phyloP scores from a whole-genome alignment of 2,329 filamentous ascomycete genomes.

The Podosphaera xanthii region DNA sequence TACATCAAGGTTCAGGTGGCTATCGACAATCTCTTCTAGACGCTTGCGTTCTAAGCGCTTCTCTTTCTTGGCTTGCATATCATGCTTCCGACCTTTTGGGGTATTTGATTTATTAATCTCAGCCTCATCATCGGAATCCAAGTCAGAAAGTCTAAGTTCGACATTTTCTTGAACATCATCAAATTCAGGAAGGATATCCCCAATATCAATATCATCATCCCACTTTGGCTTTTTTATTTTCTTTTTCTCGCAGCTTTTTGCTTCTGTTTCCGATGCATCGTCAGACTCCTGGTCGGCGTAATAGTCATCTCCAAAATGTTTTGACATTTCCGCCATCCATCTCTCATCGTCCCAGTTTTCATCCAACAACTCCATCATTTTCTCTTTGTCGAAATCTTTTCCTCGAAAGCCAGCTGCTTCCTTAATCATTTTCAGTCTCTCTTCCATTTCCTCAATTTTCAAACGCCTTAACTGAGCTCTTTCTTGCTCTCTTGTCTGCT shows the following conservation, averaged over 20 bases:
- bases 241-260: constrained; percentile 27
- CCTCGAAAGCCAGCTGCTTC: constrained; percentile 63
- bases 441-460: constrained; percentile 75
- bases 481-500: constrained; percentile 53
- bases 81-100: constrained; percentile 34
- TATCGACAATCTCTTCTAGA: constrained; percentile 70
- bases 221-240: constrained; percentile 65
- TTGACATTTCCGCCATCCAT: constrained; percentile 81
- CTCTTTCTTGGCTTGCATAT: constrained; percentile 33
- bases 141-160: constrained; percentile 32
- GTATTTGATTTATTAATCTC: constrained; percentile 37
- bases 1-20: constrained; percentile 51
- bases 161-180: constrained; percentile 35
- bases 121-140: constrained; percentile 23
- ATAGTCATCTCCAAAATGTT: constrained; percentile 74
- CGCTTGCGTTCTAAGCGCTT: constrained; percentile 62
- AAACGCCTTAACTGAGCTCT: constrained; percentile 65
- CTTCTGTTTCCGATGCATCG: constrained; percentile 24
- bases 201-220: constrained; percentile 96
- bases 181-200: constrained; percentile 72
- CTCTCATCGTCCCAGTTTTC: constrained; percentile 70
- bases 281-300: constrained; percentile 52
- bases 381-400: constrained; percentile 44
- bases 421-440: constrained; percentile 71
- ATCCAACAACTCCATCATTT: constrained; percentile 69